A percentile compares a stretch with the other conserved stretches of the same genome.
Evolutionary conservation across 2,329 filamentous ascomycete species (phyloP).

Genomic region (Macroventuria anomochaeta): DNA sequence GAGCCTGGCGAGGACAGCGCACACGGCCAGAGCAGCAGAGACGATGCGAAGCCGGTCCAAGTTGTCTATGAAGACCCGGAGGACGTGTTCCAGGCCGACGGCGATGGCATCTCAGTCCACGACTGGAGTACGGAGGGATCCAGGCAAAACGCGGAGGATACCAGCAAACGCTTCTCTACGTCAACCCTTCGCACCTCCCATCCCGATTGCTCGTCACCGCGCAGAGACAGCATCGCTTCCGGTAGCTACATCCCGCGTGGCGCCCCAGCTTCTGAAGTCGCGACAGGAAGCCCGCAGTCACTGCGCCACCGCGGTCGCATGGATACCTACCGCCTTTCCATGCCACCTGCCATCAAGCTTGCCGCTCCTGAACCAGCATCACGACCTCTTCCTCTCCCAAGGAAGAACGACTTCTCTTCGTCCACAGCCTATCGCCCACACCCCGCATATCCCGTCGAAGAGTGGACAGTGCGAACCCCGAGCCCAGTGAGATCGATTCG

Average conservation of each 20-base stretch:
- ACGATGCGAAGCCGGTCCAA: not conserved
- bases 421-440: slow-evolving; percentile 32
- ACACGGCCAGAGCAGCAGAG: not conserved
- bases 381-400: slow-evolving; percentile 27
- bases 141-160: not conserved
- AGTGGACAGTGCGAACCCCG: slow-evolving; percentile 37
- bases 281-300: slow-evolving; percentile 5
- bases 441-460: slow-evolving; percentile 33
- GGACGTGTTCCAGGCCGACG: not conserved
- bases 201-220: not conserved
- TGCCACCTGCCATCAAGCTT: slow-evolving; percentile 33
- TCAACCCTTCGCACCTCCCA: not conserved
- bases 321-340: slow-evolving; percentile 30
- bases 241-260: slow-evolving; percentile 25
- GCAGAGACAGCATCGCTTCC: not conserved
- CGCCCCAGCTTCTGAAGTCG: slow-evolving; percentile 3
- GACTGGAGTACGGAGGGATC: not conserved
- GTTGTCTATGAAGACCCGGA: not conserved
- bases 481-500: slow-evolving; percentile 36
- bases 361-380: slow-evolving; percentile 18
- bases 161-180: not conserved
- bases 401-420: slow-evolving; percentile 20
- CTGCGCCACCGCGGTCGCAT: slow-evolving; percentile 8
- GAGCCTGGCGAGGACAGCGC: slow-evolving; percentile 26
- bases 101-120: not conserved